phyloP scores from a whole-genome alignment of 306 rosid species.

The Begonia fuchsioides region DNA sequence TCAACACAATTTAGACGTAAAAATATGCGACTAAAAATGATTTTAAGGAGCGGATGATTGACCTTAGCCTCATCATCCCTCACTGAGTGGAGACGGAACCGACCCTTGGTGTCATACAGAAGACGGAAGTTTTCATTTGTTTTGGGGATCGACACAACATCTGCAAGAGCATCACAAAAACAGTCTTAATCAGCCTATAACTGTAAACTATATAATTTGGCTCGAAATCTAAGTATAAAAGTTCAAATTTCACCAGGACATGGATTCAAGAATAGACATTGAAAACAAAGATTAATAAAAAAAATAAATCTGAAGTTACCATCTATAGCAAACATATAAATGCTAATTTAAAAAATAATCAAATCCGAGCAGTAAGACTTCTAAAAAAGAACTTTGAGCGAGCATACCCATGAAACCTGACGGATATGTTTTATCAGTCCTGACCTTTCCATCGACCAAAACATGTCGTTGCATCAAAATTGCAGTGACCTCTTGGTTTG shows the following conservation, averaged over 20 bases:
- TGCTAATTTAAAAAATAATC: no score
- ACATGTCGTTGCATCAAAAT: slow-evolving; percentile 45
- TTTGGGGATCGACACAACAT: slow-evolving; percentile 69
- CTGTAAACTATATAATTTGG: no score
- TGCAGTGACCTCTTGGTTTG: slow-evolving; percentile 36
- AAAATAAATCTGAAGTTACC: background rate
- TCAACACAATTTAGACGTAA: background rate
- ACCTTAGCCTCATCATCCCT: slow-evolving; percentile 82
- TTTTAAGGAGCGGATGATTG: background rate
- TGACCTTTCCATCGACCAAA: slow-evolving; percentile 44
- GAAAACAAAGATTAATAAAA: background rate
- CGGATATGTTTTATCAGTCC: slow-evolving; percentile 47
- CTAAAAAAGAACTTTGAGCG: background rate
- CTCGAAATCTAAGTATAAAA: no score
- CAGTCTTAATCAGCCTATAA: background rate
- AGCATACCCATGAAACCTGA: slow-evolving; percentile 43
- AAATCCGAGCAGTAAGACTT: no score
- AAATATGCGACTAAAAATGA: no score
- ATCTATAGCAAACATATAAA: no score
- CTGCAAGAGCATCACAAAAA: slow-evolving; percentile 6
- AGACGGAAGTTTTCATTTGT: slow-evolving; percentile 72
- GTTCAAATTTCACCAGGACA: no score
- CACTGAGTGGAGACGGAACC: slow-evolving; percentile 67
- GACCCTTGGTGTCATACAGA: slow-evolving; percentile 74
- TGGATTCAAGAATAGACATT: no score